Percentiles rank a stretch among this genome's conserved stretches.
These are phyloP conservation scores for Gymnopilus junonius DNA, from an alignment of 768 basidiomycete species.

Conservation along the genomic window DNA sequence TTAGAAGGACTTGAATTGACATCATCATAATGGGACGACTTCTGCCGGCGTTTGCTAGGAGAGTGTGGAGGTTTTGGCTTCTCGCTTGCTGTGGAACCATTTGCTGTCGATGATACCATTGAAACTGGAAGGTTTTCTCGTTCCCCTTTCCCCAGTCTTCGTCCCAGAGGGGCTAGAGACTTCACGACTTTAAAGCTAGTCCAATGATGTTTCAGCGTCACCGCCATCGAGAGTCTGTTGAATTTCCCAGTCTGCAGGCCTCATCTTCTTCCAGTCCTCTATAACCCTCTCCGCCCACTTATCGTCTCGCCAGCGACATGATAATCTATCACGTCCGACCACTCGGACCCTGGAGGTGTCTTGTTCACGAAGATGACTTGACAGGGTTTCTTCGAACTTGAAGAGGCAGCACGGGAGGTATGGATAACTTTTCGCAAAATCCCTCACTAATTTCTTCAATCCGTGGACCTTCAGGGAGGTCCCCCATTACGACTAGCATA, in stretches of 20 bases:
- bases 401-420: slow-evolving; percentile 38
- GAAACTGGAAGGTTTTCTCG: slow-evolving; percentile 48
- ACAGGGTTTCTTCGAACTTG: slow-evolving; percentile 52
- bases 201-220: slow-evolving; percentile 46
- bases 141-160: slow-evolving; percentile 38
- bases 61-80: slow-evolving; percentile 47
- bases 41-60: slow-evolving; percentile 70
- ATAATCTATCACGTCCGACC: slow-evolving; percentile 90
- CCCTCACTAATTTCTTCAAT: slow-evolving; percentile 90
- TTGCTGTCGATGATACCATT: slow-evolving; percentile 28
- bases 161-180: slow-evolving; percentile 27
- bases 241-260: slow-evolving; percentile 88
- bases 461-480: slow-evolving; percentile 97
- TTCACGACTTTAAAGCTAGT: slow-evolving; percentile 60
- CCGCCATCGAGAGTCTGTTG: slow-evolving; percentile 72
- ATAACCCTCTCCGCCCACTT: slow-evolving; percentile 77
- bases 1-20: slow-evolving; percentile 80
- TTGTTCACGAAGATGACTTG: slow-evolving; percentile 93
- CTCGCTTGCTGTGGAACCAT: slow-evolving; percentile 30
- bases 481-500: slow-evolving; percentile 94
- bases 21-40: slow-evolving; percentile 67
- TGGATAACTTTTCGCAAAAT: slow-evolving; percentile 90
- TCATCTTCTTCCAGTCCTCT: slow-evolving; percentile 86
- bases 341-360: slow-evolving; percentile 84
- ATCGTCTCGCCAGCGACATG: slow-evolving; percentile 88